Percentiles rank a stretch among this genome's conserved stretches.
Conservation (phyloP, 1,284 basidiomycete genomes). For the Cystobasidiaceae sp. region DNA sequence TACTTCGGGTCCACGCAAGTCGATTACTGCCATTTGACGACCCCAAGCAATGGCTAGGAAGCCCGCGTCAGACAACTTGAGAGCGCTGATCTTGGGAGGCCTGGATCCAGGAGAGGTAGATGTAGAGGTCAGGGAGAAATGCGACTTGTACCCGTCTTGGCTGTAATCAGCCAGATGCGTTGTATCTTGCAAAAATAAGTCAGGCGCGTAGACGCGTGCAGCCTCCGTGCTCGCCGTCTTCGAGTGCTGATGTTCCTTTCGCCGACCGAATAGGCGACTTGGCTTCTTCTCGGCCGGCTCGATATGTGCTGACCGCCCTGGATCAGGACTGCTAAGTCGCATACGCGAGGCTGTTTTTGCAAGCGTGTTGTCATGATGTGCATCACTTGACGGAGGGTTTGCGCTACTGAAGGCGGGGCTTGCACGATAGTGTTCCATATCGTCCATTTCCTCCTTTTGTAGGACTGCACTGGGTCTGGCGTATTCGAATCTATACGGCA, state of each 20-base stretch:
- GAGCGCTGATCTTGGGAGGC: not conserved
- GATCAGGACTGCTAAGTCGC: no score
- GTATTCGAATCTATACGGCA: conserved; percentile 23
- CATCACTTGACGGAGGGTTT: not conserved
- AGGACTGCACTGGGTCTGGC: conserved; percentile 8
- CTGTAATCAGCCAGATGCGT: conserved; percentile 12
- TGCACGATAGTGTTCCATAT: not conserved
- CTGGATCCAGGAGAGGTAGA: not conserved
- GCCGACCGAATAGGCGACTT: no score
- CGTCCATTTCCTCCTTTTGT: not conserved
- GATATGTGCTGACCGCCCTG: no score
- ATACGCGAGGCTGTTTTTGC: no score
- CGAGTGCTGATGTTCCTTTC: not conserved
- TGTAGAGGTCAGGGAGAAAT: not conserved
- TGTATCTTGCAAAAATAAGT: conserved; percentile 4
- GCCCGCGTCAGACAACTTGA: conserved; percentile 17
- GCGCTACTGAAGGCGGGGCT: not conserved
- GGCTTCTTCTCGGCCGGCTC: no score
- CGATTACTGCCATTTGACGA: conserved; percentile 10
- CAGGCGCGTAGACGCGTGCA: not conserved
- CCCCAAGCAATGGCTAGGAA: conserved; percentile 26
- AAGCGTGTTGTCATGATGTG: no score
- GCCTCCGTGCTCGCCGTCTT: not conserved
- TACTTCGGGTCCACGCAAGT: conserved; percentile 20
- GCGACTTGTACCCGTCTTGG: conserved; percentile 19